phyloP scores from a whole-genome alignment of 495 filamentous ascomycete genomes.

The Hypoxylon lenormandii region DNA sequence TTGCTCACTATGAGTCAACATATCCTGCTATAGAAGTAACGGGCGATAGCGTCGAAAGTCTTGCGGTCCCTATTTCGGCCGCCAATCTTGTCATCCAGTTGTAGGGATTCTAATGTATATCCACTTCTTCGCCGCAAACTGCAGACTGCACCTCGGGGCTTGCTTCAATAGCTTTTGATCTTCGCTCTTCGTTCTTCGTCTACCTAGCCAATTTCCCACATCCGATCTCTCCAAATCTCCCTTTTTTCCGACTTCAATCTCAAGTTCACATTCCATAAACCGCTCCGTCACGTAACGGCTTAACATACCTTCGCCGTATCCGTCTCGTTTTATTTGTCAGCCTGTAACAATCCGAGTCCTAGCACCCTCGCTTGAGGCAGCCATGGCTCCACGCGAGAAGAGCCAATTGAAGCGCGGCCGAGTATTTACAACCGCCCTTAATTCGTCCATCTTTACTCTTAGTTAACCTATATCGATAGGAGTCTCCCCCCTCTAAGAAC shows the following conservation, averaged over 20 bases:
- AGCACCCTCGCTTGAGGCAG: slow-evolving; percentile 31
- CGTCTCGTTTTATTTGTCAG: slow-evolving; percentile 2
- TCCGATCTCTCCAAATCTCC: not conserved
- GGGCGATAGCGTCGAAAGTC: slow-evolving; percentile 34
- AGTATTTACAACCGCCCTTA: slow-evolving; percentile 50
- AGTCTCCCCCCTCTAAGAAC: slow-evolving; percentile 58
- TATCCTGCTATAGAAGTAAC: slow-evolving; percentile 2
- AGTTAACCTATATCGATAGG: slow-evolving; percentile 52
- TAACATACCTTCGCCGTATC: not conserved
- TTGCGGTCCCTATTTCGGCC: slow-evolving; percentile 4
- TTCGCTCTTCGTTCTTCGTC: slow-evolving; percentile 4
- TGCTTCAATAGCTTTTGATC: slow-evolving; percentile 4
- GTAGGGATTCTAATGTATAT: not conserved
- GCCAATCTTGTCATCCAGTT: slow-evolving; percentile 25
- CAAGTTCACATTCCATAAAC: not conserved
- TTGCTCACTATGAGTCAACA: slow-evolving; percentile 23
- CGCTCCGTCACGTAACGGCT: not conserved
- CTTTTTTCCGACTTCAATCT: not conserved
- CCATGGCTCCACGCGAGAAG: slow-evolving; percentile 68
- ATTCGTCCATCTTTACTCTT: slow-evolving; percentile 47
- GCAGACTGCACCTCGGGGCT: slow-evolving; percentile 18
- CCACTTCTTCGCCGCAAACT: not conserved
- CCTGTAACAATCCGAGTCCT: slow-evolving; percentile 3
- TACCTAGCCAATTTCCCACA: slow-evolving; percentile 9
- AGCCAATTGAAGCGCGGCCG: slow-evolving; percentile 67